Percentiles rank a stretch among this genome's conserved stretches.
phyloP scores from a whole-genome alignment of 257 asterid genomes.

The Primulina tabacum region DNA sequence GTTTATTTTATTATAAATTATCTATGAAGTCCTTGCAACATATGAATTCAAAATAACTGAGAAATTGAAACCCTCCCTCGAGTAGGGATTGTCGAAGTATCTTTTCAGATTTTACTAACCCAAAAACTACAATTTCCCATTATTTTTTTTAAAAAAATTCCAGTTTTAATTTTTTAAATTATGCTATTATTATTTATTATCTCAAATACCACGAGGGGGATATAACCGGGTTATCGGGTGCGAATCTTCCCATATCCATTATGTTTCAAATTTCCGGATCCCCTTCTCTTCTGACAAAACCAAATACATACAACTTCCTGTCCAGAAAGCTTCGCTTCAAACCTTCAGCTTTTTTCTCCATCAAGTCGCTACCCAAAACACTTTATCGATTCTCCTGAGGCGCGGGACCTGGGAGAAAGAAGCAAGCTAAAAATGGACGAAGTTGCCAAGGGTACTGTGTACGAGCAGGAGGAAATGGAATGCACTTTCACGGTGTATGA shows the following conservation, averaged over 20 bases:
- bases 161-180: too few species aligned
- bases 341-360: neutral
- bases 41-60: too few species aligned
- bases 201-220: too few species aligned
- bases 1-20: too few species aligned
- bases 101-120: too few species aligned
- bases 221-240: conserved; percentile 2
- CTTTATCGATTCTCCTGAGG: conserved; percentile 9
- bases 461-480: conserved; percentile 35
- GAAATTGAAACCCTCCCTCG: too few species aligned
- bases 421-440: conserved; percentile 43
- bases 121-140: too few species aligned
- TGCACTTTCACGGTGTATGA: conserved; percentile 66
- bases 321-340: neutral
- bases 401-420: neutral
- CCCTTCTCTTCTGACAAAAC: neutral
- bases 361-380: neutral
- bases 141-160: too few species aligned
- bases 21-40: too few species aligned
- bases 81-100: too few species aligned
- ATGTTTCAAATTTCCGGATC: conserved; percentile 5
- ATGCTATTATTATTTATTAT: too few species aligned
- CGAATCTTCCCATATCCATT: conserved; percentile 31
- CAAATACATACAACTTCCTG: neutral
- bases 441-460: conserved; percentile 49